A percentile compares a stretch with the other conserved stretches of the same genome.
Conservation (phyloP, 257 asterid species). For the Nicotiana undulata region DNA sequence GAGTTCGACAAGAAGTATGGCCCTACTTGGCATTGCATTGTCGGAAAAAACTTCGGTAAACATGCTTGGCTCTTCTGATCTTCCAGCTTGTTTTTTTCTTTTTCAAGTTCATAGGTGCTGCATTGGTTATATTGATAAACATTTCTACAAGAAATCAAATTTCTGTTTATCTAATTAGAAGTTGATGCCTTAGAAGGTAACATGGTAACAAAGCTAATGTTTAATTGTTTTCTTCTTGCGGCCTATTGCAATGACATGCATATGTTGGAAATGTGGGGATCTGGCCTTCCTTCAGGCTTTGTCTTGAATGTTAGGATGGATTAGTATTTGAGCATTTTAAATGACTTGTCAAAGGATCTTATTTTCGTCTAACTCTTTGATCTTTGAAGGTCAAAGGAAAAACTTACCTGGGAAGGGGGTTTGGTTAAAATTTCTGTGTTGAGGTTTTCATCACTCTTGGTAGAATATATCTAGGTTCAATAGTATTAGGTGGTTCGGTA, state of each 20-base stretch:
- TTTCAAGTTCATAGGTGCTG: not conserved
- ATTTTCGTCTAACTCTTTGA: not conserved
- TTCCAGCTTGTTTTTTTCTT: not conserved
- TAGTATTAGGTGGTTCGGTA: not conserved
- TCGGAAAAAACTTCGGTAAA: conserved; percentile 95
- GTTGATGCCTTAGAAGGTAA: not conserved
- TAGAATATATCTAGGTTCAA: not conserved
- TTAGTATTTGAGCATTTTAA: not conserved
- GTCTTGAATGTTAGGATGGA: not conserved
- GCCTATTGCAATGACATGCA: not conserved
- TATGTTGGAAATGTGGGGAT: not conserved
- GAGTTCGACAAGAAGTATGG: conserved; percentile 87
- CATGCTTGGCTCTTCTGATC: not conserved
- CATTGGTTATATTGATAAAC: not conserved
- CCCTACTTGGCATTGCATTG: conserved; percentile 99
- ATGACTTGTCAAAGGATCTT: not conserved
- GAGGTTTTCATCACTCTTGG: not conserved
- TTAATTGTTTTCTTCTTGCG: not conserved
- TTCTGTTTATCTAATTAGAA: not conserved
- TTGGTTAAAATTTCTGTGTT: not conserved
- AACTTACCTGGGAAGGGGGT: not conserved
- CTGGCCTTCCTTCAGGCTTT: not conserved
- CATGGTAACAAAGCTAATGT: not conserved
- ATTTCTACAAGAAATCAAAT: not conserved
- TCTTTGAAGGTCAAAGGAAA: not conserved